These are phyloP conservation scores for Ambrosia trifida DNA, from an alignment of 129 eudicot species.

Conservation along the genomic window DNA sequence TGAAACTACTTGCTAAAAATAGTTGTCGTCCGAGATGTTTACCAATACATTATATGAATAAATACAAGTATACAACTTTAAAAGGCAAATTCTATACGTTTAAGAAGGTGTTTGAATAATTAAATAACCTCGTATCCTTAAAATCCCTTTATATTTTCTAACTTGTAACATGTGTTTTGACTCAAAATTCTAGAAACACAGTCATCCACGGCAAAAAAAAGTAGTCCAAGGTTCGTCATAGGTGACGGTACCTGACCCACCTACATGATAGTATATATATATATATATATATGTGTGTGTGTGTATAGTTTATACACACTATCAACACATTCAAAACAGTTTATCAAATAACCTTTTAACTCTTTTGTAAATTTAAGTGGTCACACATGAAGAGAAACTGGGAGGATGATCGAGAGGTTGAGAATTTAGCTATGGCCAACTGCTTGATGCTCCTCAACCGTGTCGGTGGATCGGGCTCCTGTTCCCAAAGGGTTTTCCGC, in stretches of 20 bases:
- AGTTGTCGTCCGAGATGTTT: too few species aligned
- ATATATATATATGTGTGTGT: neutral
- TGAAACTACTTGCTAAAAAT: too few species aligned
- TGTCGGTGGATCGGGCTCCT: constrained; percentile 9
- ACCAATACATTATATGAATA: too few species aligned
- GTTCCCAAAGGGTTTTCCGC: constrained; percentile 26
- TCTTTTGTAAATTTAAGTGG: too few species aligned
- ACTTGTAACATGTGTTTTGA: constrained; percentile 8
- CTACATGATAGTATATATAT: constrained; percentile 17
- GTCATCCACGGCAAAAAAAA: neutral
- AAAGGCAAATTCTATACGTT: too few species aligned
- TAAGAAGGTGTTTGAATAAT: too few species aligned
- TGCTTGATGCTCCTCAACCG: constrained; percentile 47
- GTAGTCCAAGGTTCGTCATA: constrained; percentile 23
- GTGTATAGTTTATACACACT: neutral
- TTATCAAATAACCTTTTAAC: neutral
- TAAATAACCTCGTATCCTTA: too few species aligned
- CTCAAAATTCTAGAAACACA: constrained; percentile 30
- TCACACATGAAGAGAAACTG: constrained; percentile 33
- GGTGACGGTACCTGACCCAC: constrained; percentile 21
- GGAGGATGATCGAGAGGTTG: constrained; percentile 39
- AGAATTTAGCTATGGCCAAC: constrained; percentile 56
- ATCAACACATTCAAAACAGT: constrained; percentile 6
- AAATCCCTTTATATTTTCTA: neutral
- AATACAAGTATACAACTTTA: too few species aligned